Base-by-base conservation (phyloP, 2,329 filamentous ascomycete genomes). In the Colletotrichum sp. region DNA sequence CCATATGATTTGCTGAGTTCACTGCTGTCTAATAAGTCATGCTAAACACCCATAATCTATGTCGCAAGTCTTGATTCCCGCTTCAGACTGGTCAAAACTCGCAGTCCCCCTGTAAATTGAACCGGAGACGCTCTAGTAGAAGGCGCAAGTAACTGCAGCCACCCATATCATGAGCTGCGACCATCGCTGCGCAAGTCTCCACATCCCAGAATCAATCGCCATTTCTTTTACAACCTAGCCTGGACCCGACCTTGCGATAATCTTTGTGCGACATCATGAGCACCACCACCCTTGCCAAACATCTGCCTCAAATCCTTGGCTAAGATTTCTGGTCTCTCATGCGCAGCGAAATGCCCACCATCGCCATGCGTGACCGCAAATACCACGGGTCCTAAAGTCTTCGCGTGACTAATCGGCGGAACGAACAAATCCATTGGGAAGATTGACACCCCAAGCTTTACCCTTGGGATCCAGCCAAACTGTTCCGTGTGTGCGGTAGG, bases 311-410 rank as follows among this genome's bases (percentile, higher is more conserved):
- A 76, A 80, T 93, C 92, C 4, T 82, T 82, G 0, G 85, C 88
- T 28, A 93, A 82, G 7, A 86, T 82, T 26, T 90, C 85, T 0
- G 92, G 92, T 26, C 84, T 83, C 82, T 94, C 92, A 79, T 88
- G 89, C 0, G 92, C 89, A 3, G 90, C 91, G 79, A 93, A 93
- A 80, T 93, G 92, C 0, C 92, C 92, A 0, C 91, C 91, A 9
- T 85, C 84, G 2, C 86, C 81, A 66, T 91, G 87, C 7, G 82
- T 79, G 18, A 84, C 86, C 78, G 92, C 88, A 67, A 90, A 91
- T 0, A 93, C 92, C 0, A 94, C 86, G 0, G 89, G 85, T 5
- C 92, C 93, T 9, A 94, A 81, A 0, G 90, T 91, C n/a, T 85
- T 84, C 1, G 85, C 88, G 90, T 91, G 94, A 1, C 87, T 86